Conservation (phyloP, 176 grass and related monocot genomes). For the Aegilops sharonensis region DNA sequence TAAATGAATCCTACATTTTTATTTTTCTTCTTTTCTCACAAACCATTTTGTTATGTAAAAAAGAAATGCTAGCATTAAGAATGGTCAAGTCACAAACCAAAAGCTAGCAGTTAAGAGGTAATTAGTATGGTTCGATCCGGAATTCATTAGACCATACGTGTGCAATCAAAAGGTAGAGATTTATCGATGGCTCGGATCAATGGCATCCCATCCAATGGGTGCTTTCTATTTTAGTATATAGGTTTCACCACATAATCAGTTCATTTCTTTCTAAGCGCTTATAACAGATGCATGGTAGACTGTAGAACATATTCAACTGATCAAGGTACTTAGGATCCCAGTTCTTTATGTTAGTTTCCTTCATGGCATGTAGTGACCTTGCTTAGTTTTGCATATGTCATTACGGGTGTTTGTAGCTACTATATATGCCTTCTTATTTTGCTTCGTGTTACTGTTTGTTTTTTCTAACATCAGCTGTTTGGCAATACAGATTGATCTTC, state of each 20-base stretch:
- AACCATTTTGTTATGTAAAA: neutral
- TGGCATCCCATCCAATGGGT: neutral
- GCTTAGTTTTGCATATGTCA: slow-evolving; percentile 17
- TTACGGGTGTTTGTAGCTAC: neutral
- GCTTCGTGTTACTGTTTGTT: slow-evolving; percentile 6
- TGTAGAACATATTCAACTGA: neutral
- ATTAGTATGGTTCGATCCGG: neutral
- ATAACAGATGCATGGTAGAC: slow-evolving; percentile 1
- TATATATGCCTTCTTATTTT: slow-evolving; percentile 15
- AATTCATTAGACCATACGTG: neutral
- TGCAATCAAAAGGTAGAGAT: neutral
- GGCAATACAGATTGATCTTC: slow-evolving; percentile 86
- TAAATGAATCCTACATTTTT: neutral
- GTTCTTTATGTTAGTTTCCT: neutral
- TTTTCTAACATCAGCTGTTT: slow-evolving; percentile 26
- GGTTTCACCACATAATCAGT: neutral
- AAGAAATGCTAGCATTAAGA: neutral
- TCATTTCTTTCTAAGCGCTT: slow-evolving; percentile 24
- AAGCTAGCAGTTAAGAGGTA: neutral
- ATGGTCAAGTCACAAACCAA: neutral
- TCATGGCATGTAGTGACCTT: neutral
- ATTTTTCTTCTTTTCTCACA: neutral
- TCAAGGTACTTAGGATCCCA: slow-evolving; percentile 1
- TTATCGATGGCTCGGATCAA: neutral
- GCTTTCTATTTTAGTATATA: neutral